Evolutionary conservation across 139 green algal species (phyloP), one percentile per base, ranked within the genome.

Genomic region (Spirogloea muscicola): DNA sequence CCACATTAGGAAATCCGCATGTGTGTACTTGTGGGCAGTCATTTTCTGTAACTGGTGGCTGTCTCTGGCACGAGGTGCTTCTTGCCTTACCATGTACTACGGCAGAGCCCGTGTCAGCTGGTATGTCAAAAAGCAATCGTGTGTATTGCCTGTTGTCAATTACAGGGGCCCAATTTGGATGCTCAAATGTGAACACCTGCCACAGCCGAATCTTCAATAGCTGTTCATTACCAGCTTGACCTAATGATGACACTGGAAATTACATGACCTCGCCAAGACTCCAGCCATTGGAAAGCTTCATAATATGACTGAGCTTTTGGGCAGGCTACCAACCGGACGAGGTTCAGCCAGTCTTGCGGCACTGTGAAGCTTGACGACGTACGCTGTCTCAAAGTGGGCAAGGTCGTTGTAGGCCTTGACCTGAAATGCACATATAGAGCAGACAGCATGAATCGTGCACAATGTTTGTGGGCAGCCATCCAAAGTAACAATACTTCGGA

Each of bases 371-470:
- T 96, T 95, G 7, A 96, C 92, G 21, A 98, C 94, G 71, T 95
- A 97, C 0, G 93, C 84, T 31, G 93, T 97, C 83, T 98, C 94
- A 49, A 93, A 88, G 71, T 95, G 90, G 72, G 96, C 86, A 31
- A 91, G 59, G 71, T 97, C 91, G 41, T 94, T 74, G 64, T 89
- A 89, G 0, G 65, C 83, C 59, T 83, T 84, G 3, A 69, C 70
- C 70, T 79, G 69, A n/a, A n/a, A n/a, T n/a, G n/a, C n/a, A n/a
- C n/a, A 7, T 4, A 13, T 21, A 59, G 29, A n/a, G 31, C 13
- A 76, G 38, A 63, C 66, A 55, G 46, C 21, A 55, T 55, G 21
- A 21, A n/a, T n/a, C n/a, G n/a, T n/a, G n/a, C n/a, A n/a, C n/a
- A n/a, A n/a, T n/a, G n/a, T n/a, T n/a, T n/a, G n/a, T n/a, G n/a